Evolutionary conservation across 495 filamentous ascomycete species (phyloP).

Genomic region (Hypomontagnella submonticulosa): DNA sequence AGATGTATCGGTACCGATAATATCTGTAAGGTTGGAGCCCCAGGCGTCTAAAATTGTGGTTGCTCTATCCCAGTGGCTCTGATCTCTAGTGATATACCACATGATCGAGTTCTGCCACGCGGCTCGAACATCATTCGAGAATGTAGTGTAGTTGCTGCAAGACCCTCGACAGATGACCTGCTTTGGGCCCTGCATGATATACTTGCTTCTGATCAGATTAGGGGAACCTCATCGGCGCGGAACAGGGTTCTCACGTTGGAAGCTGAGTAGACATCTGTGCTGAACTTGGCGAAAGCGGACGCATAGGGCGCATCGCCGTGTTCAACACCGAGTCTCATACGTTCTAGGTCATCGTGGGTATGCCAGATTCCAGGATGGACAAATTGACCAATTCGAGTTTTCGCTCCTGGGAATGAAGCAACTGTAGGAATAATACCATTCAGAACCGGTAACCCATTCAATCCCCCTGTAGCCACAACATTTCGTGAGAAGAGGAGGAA

Average conservation of each 20-base stretch:
- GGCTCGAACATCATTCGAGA: slow-evolving; percentile 48
- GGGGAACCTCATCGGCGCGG: too few relatives aligned
- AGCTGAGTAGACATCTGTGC: slow-evolving; percentile 34
- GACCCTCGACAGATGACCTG: slow-evolving; percentile 43
- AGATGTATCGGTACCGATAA: slow-evolving; percentile 49
- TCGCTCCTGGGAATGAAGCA: slow-evolving; percentile 25
- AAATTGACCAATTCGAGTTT: slow-evolving; percentile 42
- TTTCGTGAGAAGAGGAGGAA: background rate
- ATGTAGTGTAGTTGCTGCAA: slow-evolving; percentile 49
- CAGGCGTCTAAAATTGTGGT: slow-evolving; percentile 53
- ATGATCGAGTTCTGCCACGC: slow-evolving; percentile 54
- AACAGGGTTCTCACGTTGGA: slow-evolving; percentile 10
- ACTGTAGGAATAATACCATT: slow-evolving; percentile 39
- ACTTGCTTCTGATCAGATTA: slow-evolving; percentile 31
- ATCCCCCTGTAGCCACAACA: slow-evolving; percentile 26
- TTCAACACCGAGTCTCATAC: slow-evolving; percentile 38
- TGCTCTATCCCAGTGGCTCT: slow-evolving; percentile 46
- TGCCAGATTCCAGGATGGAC: slow-evolving; percentile 46
- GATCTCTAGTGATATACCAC: slow-evolving; percentile 54
- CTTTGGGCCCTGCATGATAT: slow-evolving; percentile 48
- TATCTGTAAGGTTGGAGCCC: slow-evolving; percentile 49
- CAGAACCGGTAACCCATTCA: slow-evolving; percentile 36
- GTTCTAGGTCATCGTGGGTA: slow-evolving; percentile 45
- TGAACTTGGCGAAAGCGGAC: slow-evolving; percentile 36
- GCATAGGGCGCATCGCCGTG: slow-evolving; percentile 39